Evolutionary conservation across 306 rosid genomes (phyloP), one percentile per base, ranked within the genome.

Genomic region (Betula pendula): DNA sequence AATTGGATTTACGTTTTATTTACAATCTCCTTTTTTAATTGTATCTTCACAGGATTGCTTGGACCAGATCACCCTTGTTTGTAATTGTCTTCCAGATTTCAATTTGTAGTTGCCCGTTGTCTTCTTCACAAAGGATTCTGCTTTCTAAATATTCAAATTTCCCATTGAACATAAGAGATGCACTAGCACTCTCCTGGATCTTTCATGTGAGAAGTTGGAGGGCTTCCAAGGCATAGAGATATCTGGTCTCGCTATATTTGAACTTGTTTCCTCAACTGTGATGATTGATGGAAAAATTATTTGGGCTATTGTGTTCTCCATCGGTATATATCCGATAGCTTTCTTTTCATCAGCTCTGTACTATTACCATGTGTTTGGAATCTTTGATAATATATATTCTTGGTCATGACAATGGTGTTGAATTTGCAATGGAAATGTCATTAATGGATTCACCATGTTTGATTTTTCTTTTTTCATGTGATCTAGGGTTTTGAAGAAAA

Each of bases 21-120:
- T n/a, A 60, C 68, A 60, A 27, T 60, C 31, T 31, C 9, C 22
- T n/a, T 38, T 35, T 38, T 66, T 66, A 20, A 19, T 66, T 38
- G 15, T 66, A 4, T 53, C 66, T 68, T 27, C 59, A 19, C 72
- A 75, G 68, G 79, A 51, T 75, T 42, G 52, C 40, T n/a, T 51
- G 60, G 73, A 75, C 25, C 71, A 75, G 49, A 65, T 13, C 10
- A 24, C 48, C 31, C 56, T 25, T 47, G 19, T 74, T 25, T 47
- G 52, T 56, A 12, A 60, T 29, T 59, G 59, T 24, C 78, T 59
- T 44, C 22, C 17, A 38, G 19, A 9, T 35, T 38, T 66, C 48
- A 66, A 9, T 38, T 42, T 24, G 1, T 24, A 22, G 33, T 24
- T 56, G 29, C 33, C 2, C 2, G 6, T 24, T 24, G 24, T 24